These are phyloP conservation scores for Posidonia australis DNA, from an alignment of 106 monocot species.

Conservation along the genomic window DNA sequence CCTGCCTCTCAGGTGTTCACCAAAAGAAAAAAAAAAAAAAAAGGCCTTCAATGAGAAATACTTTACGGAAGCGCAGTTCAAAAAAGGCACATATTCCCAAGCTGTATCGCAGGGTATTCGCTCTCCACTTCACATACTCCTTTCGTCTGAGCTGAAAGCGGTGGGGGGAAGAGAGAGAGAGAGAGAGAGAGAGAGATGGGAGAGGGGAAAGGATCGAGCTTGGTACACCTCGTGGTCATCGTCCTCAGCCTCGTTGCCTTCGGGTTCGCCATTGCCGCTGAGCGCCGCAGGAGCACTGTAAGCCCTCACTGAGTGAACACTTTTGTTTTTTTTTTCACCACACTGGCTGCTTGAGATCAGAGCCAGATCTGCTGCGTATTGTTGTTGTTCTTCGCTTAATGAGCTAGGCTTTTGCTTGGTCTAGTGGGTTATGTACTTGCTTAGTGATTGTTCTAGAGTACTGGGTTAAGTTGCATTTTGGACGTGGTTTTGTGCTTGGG, in stretches of 20 bases:
- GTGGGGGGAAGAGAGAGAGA: not conserved
- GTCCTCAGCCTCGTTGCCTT: constrained; percentile 31
- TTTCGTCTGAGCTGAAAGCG: no score
- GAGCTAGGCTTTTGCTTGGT: no score
- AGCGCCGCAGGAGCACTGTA: constrained; percentile 30
- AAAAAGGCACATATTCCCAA: no score
- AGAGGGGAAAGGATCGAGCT: constrained; percentile 20
- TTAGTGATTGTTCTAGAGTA: no score
- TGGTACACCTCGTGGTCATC: constrained; percentile 21
- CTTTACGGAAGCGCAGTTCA: no score
- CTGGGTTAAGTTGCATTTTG: no score
- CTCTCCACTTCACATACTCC: not conserved
- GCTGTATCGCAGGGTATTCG: no score
- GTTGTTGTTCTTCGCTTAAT: not conserved
- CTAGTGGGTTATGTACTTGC: no score
- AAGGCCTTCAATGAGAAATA: no score
- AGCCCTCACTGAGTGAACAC: not conserved
- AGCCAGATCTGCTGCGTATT: not conserved
- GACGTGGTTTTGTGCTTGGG: no score
- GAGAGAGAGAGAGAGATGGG: constrained; percentile 5
- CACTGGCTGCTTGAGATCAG: not conserved
- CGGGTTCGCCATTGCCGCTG: constrained; percentile 27
- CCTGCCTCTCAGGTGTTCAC: no score
- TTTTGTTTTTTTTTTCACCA: not conserved
- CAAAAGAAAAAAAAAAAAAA: no score